Evolutionary conservation across 2,329 filamentous ascomycete genomes (phyloP), one percentile per base, ranked within the genome.

Genomic region (Thielaviopsis euricoi): DNA sequence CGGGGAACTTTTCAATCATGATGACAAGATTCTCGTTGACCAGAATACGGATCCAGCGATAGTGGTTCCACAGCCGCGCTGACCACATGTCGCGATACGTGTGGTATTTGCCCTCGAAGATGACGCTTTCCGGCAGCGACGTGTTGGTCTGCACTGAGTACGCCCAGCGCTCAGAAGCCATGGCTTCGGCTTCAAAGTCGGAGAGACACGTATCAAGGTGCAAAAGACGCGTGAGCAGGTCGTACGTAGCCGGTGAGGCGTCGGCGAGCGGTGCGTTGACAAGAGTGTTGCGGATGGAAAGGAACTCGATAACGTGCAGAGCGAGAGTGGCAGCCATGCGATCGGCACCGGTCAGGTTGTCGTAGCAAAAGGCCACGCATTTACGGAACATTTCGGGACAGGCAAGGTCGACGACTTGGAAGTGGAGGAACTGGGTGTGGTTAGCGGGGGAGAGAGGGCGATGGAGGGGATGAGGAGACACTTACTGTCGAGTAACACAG

Each of bases 11-110:
- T 46, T 67, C 25, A 26, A 26, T 9, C 25, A 52, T 9, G 9
- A 71, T 69, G 10, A 78, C 65, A 13, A 83, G 72, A 49, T 73
- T 70, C 61, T 80, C 73, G 64, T 73, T 76, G 17, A 74, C 64
- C 10, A 82, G 66, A 23, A 81, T 75, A n/a, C 78, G 75, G 6
- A 73, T 72, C 72, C 78, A 81, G 23, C 81, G 77, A 62, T 77
- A 81, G 62, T 82, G 75, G 60, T 78, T 79, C 77, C 77, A 83
- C 48, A 78, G 71, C 23, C 76, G 73, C 9, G 75, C 76, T 19
- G 73, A 68, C 71, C 75, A 80, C 57, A 80, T 73, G 61, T 76
- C 74, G 17, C 67, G 66, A 63, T 83, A 83, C 22, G 72, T 65
- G 64, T 83, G 79, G 63, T 79, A 82, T 57, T 72, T 70, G 13